phyloP scores from a whole-genome alignment of 495 filamentous ascomycete species.

The Parathielavia appendiculata region DNA sequence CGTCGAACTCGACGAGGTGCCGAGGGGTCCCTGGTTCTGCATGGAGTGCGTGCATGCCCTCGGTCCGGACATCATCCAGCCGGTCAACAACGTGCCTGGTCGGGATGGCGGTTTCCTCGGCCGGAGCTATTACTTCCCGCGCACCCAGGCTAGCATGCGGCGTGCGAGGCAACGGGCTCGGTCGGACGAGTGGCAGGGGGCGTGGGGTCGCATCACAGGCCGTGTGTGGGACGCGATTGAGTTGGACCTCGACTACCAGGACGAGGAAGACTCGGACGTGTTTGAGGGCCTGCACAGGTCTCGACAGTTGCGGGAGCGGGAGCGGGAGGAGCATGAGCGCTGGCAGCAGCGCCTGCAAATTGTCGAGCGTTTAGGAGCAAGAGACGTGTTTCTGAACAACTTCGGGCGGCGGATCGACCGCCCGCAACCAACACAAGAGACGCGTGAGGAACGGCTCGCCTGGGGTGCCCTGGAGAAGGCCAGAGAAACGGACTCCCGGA shows the following conservation, averaged over 20 bases:
- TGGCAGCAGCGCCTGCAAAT: conserved; percentile 79
- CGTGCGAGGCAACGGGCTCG: conserved; percentile 43
- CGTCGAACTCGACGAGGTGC: conserved; percentile 68
- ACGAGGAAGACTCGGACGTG: conserved; percentile 57
- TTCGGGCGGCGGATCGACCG: conserved; percentile 34
- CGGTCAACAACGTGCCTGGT: not conserved
- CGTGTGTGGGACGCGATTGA: conserved; percentile 53
- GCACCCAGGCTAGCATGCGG: conserved; percentile 47
- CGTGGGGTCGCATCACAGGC: conserved; percentile 50
- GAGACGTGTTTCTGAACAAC: conserved; percentile 61
- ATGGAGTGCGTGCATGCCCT: conserved; percentile 57
- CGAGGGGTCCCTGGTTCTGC: conserved; percentile 78
- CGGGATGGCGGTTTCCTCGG: not conserved
- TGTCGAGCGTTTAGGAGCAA: conserved; percentile 67
- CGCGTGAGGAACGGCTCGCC: conserved; percentile 71
- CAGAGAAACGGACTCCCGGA: conserved; percentile 61
- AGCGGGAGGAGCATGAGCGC: conserved; percentile 60
- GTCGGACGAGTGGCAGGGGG: conserved; percentile 50
- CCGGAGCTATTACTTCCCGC: conserved; percentile 37
- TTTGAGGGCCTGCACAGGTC: conserved; percentile 45
- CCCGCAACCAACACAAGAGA: conserved; percentile 53
- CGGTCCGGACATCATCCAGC: conserved; percentile 42
- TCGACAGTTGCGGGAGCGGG: conserved; percentile 55
- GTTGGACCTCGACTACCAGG: conserved; percentile 84
- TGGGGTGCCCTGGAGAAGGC: conserved; percentile 89